A percentile compares a stretch with the other conserved stretches of the same genome.
phyloP scores from a whole-genome alignment of 2,329 filamentous ascomycete species.

The Aspergillus novoparasiticus region DNA sequence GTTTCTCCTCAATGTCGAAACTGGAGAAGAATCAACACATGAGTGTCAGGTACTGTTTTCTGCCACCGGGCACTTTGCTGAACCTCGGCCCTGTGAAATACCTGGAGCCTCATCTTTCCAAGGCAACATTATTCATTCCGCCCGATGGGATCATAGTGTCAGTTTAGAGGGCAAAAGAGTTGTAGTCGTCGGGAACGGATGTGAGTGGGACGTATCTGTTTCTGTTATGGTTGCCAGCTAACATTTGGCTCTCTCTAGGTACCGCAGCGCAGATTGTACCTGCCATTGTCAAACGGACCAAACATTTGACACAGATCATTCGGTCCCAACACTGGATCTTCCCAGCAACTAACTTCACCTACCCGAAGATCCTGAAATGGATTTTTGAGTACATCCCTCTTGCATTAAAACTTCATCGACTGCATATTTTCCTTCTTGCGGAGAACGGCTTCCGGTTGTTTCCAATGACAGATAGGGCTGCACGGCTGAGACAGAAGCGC shows the following conservation, averaged over 20 bases:
- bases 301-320: constrained; percentile 60
- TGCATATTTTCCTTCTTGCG: too few species aligned
- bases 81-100: constrained; percentile 50
- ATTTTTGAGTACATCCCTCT: constrained; percentile 41
- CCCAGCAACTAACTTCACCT: constrained; percentile 42
- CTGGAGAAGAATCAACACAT: constrained; percentile 32
- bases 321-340: constrained; percentile 60
- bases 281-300: constrained; percentile 45
- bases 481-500: constrained; percentile 36
- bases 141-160: too few species aligned
- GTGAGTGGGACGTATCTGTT: too few species aligned
- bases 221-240: too few species aligned
- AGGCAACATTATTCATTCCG: too few species aligned
- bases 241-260: too few species aligned
- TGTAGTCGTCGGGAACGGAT: too few species aligned
- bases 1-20: constrained; percentile 26
- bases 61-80: constrained; percentile 56
- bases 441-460: too few species aligned
- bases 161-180: too few species aligned
- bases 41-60: constrained; percentile 55
- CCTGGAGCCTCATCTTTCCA: too few species aligned
- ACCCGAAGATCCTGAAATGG: constrained; percentile 53
- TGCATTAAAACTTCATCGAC: constrained; percentile 21
- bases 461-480: constrained; percentile 36
- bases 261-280: constrained; percentile 32